phyloP scores from a whole-genome alignment of 495 filamentous ascomycete genomes.

The Aspergillus funiculosus region DNA sequence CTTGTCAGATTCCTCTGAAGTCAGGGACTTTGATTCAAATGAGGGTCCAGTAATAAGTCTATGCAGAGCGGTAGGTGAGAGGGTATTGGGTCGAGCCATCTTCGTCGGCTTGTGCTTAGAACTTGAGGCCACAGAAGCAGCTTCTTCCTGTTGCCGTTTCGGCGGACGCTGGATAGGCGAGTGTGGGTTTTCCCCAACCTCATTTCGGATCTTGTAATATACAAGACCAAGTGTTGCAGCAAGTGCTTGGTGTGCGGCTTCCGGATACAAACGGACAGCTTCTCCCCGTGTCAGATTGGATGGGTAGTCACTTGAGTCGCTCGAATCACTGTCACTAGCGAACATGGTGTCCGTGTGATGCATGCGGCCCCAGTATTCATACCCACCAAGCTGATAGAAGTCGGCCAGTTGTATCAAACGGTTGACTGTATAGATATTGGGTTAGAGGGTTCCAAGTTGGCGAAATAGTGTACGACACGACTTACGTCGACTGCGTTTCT shows the following conservation, averaged over 20 bases:
- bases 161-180: slow-evolving; percentile 25
- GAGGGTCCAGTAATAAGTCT: slow-evolving; percentile 32
- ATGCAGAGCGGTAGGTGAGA: slow-evolving; percentile 33
- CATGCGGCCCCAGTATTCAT: slow-evolving; percentile 37
- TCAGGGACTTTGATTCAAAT: slow-evolving; percentile 32
- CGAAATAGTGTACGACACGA: slow-evolving; percentile 7
- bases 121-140: slow-evolving; percentile 26
- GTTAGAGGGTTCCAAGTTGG: slow-evolving; percentile 11
- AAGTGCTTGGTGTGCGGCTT: slow-evolving; percentile 38
- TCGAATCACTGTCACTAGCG: slow-evolving; percentile 35
- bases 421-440: slow-evolving; percentile 28
- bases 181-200: slow-evolving; percentile 33
- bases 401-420: slow-evolving; percentile 39
- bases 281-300: slow-evolving; percentile 29
- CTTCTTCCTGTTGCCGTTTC: slow-evolving; percentile 36
- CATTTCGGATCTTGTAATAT: slow-evolving; percentile 42
- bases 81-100: slow-evolving; percentile 28
- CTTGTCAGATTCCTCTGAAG: slow-evolving; percentile 34
- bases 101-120: slow-evolving; percentile 37
- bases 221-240: slow-evolving; percentile 38
- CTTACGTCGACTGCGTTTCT: slow-evolving; percentile 41
- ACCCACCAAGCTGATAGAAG: slow-evolving; percentile 38
- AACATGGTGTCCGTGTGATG: slow-evolving; percentile 26
- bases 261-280: slow-evolving; percentile 33
- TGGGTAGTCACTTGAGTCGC: slow-evolving; percentile 33